Evolutionary conservation across 2,329 filamentous ascomycete species (phyloP), one percentile per base, ranked within the genome.

Genomic region (Tolypocladium ophioglossoides): DNA sequence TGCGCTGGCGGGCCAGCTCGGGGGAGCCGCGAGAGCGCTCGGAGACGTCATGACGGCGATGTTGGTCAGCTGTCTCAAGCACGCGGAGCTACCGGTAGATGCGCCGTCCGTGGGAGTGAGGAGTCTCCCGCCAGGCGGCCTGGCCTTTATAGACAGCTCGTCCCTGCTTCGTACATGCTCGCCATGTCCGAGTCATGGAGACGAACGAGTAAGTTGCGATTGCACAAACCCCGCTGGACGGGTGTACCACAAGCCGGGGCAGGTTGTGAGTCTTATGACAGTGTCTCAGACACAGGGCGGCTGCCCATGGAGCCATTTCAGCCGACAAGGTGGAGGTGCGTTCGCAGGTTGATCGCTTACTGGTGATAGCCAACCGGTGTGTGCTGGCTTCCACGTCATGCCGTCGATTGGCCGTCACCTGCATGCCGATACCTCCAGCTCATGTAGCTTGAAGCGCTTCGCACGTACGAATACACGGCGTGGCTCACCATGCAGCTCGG

Each of bases 1-100:
- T 27, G 38, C 37, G 37, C 54, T 49, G 14, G 52, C 51, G 7
- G 52, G 55, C 59, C 56, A 61, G 27, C 50, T 39, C 27, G 52
- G 54, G 12, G 56, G 56, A 22, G 54, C 47, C 32, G 44, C 50
- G 14, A 61, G 27, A 2, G 51, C 22, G 22, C 47, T 52, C 11
- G 54, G 24, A 9, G 39, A 22, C 32, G n/a, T 24, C 51, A 52
- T 44, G 40, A 1, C 30, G 1, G 11, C 16, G 16, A 12, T 11
- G 9, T 14, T 18, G 22, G 18, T 2, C 16, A 20, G 27, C 16
- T 18, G 14, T 16, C 9, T 47, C 41, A 6, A n/a, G 14, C 22
- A 27, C 22, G 7, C 8, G 22, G 20, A 24, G 40, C 6, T 44
- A 12, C 40, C 8, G 22, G 16, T 32, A 1, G 18, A 32, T 20